phyloP scores from a whole-genome alignment of 148 eudicot genomes.

The Cornus florida region DNA sequence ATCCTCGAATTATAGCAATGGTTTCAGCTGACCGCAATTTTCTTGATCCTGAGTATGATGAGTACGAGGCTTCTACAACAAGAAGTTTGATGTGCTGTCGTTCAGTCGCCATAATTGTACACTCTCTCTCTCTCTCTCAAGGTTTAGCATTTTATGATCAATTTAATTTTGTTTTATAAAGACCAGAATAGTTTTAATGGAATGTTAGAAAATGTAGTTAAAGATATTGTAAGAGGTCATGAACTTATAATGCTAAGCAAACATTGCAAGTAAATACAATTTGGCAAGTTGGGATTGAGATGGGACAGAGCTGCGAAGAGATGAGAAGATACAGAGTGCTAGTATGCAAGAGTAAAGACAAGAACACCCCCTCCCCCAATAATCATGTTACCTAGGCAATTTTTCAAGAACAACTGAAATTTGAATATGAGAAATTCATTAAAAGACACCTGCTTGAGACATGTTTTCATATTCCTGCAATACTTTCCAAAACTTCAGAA shows the following conservation, averaged over 20 bases:
- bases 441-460: neutral
- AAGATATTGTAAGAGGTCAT: neutral
- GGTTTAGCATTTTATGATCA: neutral
- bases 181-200: neutral
- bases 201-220: neutral
- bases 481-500: neutral
- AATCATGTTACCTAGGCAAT: neutral
- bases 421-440: neutral
- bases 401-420: neutral
- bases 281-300: neutral
- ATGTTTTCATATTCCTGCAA: no score
- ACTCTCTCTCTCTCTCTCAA: constrained; percentile 18
- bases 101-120: constrained; percentile 63
- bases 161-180: neutral
- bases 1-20: constrained; percentile 48
- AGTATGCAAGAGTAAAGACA: no score
- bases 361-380: no score
- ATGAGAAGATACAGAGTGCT: neutral
- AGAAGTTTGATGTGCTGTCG: constrained; percentile 64
- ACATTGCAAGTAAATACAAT: neutral
- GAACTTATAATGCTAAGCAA: neutral
- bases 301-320: neutral
- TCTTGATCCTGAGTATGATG: constrained; percentile 46
- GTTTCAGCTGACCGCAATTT: constrained; percentile 54
- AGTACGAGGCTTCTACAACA: constrained; percentile 47